Conservation (phyloP, 2,329 filamentous ascomycete species). For the Tolypocladium cylindrosporum region DNA sequence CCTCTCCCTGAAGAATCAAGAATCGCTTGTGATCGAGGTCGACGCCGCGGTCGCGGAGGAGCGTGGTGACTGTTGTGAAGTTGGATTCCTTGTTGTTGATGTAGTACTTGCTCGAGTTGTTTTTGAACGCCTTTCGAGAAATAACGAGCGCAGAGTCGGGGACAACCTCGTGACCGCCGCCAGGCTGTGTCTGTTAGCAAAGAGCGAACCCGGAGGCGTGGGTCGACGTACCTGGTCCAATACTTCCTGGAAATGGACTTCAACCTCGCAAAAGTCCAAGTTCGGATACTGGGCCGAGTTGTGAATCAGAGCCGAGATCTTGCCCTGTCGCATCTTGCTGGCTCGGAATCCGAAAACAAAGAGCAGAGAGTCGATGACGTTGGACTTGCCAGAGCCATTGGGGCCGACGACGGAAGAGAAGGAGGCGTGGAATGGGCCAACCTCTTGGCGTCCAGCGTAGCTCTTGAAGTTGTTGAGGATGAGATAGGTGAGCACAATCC, state of each 20-base stretch:
- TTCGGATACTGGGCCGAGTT: slow-evolving; percentile 85
- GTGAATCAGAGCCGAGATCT: slow-evolving; percentile 94
- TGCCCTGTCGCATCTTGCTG: slow-evolving; percentile 98
- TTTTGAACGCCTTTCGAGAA: slow-evolving; percentile 89
- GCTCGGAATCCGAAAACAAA: slow-evolving; percentile 99
- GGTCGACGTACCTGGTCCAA: slow-evolving; percentile 58
- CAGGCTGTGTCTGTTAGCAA: slow-evolving; percentile 40
- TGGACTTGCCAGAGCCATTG: slow-evolving; percentile 96
- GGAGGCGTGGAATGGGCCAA: slow-evolving; percentile 91
- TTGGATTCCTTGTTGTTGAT: slow-evolving; percentile 85
- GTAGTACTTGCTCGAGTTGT: slow-evolving; percentile 97
- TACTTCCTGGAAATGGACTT: slow-evolving; percentile 93
- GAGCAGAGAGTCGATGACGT: slow-evolving; percentile 93
- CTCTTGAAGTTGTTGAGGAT: slow-evolving; percentile 97
- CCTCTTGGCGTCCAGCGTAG: slow-evolving; percentile 89
- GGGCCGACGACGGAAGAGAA: slow-evolving; percentile 97
- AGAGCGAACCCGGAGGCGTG: too few species aligned
- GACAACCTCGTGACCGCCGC: slow-evolving; percentile 64
- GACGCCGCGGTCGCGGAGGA: slow-evolving; percentile 79
- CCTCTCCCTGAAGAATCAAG: slow-evolving; percentile 91
- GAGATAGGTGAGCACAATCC: slow-evolving; percentile 87
- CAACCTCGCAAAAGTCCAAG: slow-evolving; percentile 85
- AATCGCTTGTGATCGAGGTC: slow-evolving; percentile 98
- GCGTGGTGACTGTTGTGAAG: slow-evolving; percentile 81
- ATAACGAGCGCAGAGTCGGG: slow-evolving; percentile 79